Evolutionary conservation across 805 yeast species (phyloP), one percentile per base, ranked within the genome.

Genomic region (Ogataea polymorpha): DNA sequence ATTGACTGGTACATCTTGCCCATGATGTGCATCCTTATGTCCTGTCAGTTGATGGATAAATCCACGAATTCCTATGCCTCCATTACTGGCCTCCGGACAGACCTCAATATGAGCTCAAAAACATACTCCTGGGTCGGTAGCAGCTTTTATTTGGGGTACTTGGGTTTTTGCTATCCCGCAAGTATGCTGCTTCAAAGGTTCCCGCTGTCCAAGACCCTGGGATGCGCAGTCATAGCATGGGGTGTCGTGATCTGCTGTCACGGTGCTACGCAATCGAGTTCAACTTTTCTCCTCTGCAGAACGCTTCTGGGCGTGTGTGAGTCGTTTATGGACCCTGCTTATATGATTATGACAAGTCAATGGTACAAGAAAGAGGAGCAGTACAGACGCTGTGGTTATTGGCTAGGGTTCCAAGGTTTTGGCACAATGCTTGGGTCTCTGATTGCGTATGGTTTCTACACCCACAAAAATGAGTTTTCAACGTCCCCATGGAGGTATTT

Each of bases 401-500:
- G 72, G 64, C 67, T 48, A 62, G 70, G 46, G 56, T 65, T 55
- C 62, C 68, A 42, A 40, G 74, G 75, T 27, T 47, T 68, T 7
- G 77, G 77, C 39, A 63, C 67, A 25, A 59, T 74, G 27, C 35
- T 74, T 32, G 78, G 80, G n/a, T 70, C 72, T 31, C 66, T 71
- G 8, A 71, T 80, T 44, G 79, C 62, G 8, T 74, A 68, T 53
- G 46, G 69, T 13, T 60, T 79, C 5, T 67, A 61, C 62, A 57
- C 16, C 30, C 59, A 27, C 71, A 62, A 47, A 17, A 23, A 25
- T 11, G 39, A 50, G 1, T 68, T 75, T 70, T 75, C 70, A 14
- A 58, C 78, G 7, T 66, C 59, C 6, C 69, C 80, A 4, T 83
- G 89, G 89, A 77, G 75, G 52, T 59, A 77, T 9, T 58, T 80